Evolutionary conservation across 1,284 basidiomycete genomes (phyloP).

Genomic region (Naganishia cerealis): DNA sequence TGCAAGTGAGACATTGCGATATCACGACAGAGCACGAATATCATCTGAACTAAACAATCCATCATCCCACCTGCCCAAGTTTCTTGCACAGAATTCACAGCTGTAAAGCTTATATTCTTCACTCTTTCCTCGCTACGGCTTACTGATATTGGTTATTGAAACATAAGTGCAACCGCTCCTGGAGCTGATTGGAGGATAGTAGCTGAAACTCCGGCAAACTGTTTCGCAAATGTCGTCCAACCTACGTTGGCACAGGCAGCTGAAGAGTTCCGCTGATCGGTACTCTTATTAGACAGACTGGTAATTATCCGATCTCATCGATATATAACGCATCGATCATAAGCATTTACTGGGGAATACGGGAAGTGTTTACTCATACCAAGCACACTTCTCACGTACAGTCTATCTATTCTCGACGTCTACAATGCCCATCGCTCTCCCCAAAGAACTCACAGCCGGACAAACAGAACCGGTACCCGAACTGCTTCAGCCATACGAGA

Average conservation of each 20-base stretch:
- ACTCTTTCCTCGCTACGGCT: background rate
- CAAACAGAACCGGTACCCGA: slow-evolving; percentile 40
- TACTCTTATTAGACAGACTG: no score
- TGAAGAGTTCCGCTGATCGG: no score
- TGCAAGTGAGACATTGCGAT: slow-evolving; percentile 1
- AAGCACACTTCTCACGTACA: background rate
- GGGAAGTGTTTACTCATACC: background rate
- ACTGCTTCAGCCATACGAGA: slow-evolving; percentile 43
- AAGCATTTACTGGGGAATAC: background rate
- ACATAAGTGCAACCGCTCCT: background rate
- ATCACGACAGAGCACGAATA: slow-evolving; percentile 3
- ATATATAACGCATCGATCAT: background rate
- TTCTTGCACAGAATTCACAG: no score
- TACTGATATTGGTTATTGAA: background rate
- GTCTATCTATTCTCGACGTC: background rate
- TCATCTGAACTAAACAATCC: background rate
- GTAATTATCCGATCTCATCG: background rate
- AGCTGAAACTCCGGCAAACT: background rate
- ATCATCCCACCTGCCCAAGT: no score
- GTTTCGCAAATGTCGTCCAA: no score
- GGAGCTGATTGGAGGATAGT: background rate
- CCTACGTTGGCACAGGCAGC: no score
- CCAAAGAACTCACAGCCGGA: slow-evolving; percentile 39
- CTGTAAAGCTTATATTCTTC: no score
- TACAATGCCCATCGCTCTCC: slow-evolving; percentile 31